Percentiles rank a stretch among this genome's conserved stretches.
These are phyloP conservation scores for Nemania sp. DNA, from an alignment of 2,329 filamentous ascomycete genomes.

Conservation along the genomic window DNA sequence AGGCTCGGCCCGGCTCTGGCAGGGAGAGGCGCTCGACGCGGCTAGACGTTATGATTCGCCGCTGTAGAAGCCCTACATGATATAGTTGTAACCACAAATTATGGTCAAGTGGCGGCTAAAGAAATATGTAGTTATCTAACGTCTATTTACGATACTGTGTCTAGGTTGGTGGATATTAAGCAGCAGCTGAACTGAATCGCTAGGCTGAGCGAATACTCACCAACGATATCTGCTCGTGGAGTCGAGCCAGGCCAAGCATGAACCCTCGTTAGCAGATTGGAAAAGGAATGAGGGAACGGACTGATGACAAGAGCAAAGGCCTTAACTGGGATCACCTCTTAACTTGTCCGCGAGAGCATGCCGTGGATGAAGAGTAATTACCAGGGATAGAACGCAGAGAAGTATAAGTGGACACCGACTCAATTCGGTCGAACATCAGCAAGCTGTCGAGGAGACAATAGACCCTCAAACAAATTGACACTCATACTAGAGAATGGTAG, in stretches of 20 bases:
- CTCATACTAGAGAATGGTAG: background rate
- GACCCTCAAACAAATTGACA: too few species aligned
- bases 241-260: background rate
- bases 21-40: slow-evolving; percentile 7
- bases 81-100: slow-evolving; percentile 8
- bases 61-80: slow-evolving; percentile 1
- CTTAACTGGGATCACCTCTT: background rate
- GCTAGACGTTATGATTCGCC: slow-evolving; percentile 12
- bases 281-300: background rate
- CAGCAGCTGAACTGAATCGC: background rate
- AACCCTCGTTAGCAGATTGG: background rate
- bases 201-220: slow-evolving; percentile 14
- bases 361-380: too few species aligned
- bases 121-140: slow-evolving; percentile 1
- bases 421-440: too few species aligned
- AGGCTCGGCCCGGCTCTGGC: slow-evolving; percentile 14
- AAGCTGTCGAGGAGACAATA: too few species aligned
- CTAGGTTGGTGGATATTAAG: slow-evolving; percentile 1
- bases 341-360: too few species aligned
- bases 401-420: too few species aligned
- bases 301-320: background rate
- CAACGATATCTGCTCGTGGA: background rate
- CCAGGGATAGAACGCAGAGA: background rate
- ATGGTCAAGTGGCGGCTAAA: slow-evolving; percentile 1
- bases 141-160: background rate